A percentile compares a stretch with the other conserved stretches of the same genome.
Conservation (phyloP, 805 yeast species). For the Wickerhamiella allomyrinae region DNA sequence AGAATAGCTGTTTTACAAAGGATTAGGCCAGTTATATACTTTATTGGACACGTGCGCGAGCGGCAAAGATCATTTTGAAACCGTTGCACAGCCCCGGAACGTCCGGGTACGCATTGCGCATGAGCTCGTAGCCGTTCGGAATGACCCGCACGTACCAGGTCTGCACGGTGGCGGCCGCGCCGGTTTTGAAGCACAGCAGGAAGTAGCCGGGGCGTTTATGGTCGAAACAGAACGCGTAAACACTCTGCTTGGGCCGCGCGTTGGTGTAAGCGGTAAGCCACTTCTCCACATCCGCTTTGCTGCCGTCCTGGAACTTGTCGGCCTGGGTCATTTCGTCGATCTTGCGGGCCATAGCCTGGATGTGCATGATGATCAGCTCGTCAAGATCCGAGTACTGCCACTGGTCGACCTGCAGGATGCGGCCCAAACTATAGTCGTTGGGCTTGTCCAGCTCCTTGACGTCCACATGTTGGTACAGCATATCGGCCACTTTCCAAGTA, state of each 20-base stretch:
- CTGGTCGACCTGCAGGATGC: constrained; percentile 48
- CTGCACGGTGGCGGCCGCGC: constrained; percentile 31
- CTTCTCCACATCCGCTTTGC: constrained; percentile 62
- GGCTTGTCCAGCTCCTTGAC: constrained; percentile 61
- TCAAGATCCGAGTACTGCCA: constrained; percentile 74
- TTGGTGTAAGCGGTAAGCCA: constrained; percentile 81
- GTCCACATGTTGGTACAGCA: constrained; percentile 80
- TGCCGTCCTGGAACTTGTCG: constrained; percentile 79
- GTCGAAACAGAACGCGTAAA: constrained; percentile 82
- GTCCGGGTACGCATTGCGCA: constrained; percentile 74
- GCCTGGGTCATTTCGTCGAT: constrained; percentile 72
- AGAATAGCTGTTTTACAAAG: too few relatives aligned
- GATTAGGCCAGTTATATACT: too few relatives aligned
- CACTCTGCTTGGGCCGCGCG: constrained; percentile 82
- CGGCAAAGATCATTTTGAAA: constrained; percentile 47
- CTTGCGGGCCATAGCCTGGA: constrained; percentile 68
- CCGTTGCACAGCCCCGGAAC: constrained; percentile 86
- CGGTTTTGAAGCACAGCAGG: constrained; percentile 70
- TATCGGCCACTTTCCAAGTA: constrained; percentile 92
- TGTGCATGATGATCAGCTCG: constrained; percentile 77
- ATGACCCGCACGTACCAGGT: constrained; percentile 88
- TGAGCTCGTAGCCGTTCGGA: constrained; percentile 71
- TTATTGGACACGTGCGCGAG: neutral
- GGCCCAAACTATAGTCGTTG: constrained; percentile 47
- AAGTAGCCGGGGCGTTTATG: constrained; percentile 92